phyloP scores from a whole-genome alignment of 495 filamentous ascomycete genomes.

The Hyaloscypha bicolor region DNA sequence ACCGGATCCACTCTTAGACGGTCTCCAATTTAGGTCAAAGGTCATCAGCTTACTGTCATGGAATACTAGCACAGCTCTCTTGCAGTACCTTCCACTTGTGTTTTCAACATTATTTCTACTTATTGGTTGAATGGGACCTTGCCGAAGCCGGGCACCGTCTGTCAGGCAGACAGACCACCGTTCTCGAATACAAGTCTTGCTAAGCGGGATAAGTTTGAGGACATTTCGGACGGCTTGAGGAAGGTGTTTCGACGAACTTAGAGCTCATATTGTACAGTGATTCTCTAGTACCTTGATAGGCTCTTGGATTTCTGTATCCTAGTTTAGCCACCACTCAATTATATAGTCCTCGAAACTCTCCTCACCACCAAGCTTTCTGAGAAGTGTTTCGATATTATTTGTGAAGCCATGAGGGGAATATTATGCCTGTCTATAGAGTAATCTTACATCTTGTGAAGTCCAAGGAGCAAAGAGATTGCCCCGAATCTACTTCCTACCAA shows the following conservation, averaged over 20 bases:
- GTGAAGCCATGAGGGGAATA: background rate
- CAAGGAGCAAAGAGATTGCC: background rate
- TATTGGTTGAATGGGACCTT: conserved; percentile 53
- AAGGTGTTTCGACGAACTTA: background rate
- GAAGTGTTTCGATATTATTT: background rate
- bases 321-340: background rate
- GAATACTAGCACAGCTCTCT: conserved; percentile 47
- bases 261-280: background rate
- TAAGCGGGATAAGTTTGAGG: background rate
- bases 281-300: background rate
- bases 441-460: background rate
- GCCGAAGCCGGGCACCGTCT: conserved; percentile 44
- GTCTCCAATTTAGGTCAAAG: background rate
- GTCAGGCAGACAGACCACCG: conserved; percentile 31
- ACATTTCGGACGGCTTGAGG: background rate
- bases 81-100: conserved; percentile 50
- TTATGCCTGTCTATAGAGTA: background rate
- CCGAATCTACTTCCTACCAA: background rate
- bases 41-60: background rate
- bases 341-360: background rate
- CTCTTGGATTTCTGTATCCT: background rate
- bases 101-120: conserved; percentile 42
- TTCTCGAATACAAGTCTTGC: conserved; percentile 7
- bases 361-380: background rate
- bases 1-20: background rate